phyloP scores from a whole-genome alignment of 2,329 filamentous ascomycete species.

The Exophiala dermatitidis region DNA sequence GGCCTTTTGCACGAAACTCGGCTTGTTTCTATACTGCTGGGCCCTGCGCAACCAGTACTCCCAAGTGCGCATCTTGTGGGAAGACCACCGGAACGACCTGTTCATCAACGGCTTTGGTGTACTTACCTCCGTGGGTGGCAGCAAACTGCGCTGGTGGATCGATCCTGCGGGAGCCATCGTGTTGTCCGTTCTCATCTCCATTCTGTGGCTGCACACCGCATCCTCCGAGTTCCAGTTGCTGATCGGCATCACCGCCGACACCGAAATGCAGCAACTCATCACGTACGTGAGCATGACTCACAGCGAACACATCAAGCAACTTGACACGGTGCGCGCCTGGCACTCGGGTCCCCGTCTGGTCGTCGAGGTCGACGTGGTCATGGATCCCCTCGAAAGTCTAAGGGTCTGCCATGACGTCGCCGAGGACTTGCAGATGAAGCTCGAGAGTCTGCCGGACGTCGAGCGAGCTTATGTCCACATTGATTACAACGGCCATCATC shows the following conservation, averaged over 20 bases:
- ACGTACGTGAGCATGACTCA: slow-evolving; percentile 96
- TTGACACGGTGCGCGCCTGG: slow-evolving; percentile 93
- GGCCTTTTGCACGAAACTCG: slow-evolving; percentile 78
- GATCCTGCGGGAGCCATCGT: slow-evolving; percentile 87
- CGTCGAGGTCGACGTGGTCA: slow-evolving; percentile 93
- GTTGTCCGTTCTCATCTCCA: slow-evolving; percentile 68
- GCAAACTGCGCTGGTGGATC: slow-evolving; percentile 87
- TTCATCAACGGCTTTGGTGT: slow-evolving; percentile 92
- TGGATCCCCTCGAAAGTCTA: slow-evolving; percentile 68
- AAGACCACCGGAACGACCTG: slow-evolving; percentile 96
- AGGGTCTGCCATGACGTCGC: slow-evolving; percentile 83
- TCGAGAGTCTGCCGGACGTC: slow-evolving; percentile 84
- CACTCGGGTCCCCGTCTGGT: slow-evolving; percentile 83
- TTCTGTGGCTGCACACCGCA: slow-evolving; percentile 76
- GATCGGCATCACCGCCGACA: slow-evolving; percentile 80
- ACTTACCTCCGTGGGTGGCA: slow-evolving; percentile 81
- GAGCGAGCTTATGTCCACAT: slow-evolving; percentile 95
- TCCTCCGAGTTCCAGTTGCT: slow-evolving; percentile 85
- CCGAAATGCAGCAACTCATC: slow-evolving; percentile 82
- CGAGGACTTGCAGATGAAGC: slow-evolving; percentile 86
- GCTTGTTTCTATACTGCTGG: slow-evolving; percentile 86
- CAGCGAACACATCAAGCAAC: slow-evolving; percentile 66
- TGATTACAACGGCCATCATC: slow-evolving; percentile 93
- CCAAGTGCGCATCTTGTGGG: slow-evolving; percentile 87
- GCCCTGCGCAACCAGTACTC: slow-evolving; percentile 82